Conservation (phyloP, 2,329 filamentous ascomycete genomes). For the Xylaria sp. region DNA sequence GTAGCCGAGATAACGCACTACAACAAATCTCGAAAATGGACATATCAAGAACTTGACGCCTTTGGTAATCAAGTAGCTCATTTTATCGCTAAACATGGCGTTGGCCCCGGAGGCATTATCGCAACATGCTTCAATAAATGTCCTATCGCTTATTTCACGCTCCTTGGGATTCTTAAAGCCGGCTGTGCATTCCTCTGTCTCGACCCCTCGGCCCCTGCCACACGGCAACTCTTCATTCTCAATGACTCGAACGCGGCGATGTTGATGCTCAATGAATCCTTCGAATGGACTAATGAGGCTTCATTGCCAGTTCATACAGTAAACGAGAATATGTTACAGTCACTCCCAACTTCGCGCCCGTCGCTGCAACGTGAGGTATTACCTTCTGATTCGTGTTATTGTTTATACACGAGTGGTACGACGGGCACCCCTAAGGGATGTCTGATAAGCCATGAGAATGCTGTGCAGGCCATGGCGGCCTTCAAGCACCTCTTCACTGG, state of each 20-base stretch:
- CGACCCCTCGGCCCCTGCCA: slow-evolving; percentile 76
- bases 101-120: slow-evolving; percentile 69
- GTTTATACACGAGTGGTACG: slow-evolving; percentile 87
- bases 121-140: slow-evolving; percentile 87
- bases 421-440: slow-evolving; percentile 90
- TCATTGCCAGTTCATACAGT: slow-evolving; percentile 50
- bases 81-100: slow-evolving; percentile 63
- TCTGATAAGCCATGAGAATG: slow-evolving; percentile 87
- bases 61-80: slow-evolving; percentile 79
- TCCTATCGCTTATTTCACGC: slow-evolving; percentile 83
- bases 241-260: slow-evolving; percentile 74
- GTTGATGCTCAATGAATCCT: slow-evolving; percentile 64
- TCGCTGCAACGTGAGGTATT: slow-evolving; percentile 50
- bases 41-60: slow-evolving; percentile 75
- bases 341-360: slow-evolving; percentile 33
- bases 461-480: slow-evolving; percentile 87
- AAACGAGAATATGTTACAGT: slow-evolving; percentile 48
- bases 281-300: slow-evolving; percentile 50
- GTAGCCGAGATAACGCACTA: slow-evolving; percentile 63
- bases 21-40: slow-evolving; percentile 70
- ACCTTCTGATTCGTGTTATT: slow-evolving; percentile 75
- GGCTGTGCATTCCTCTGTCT: slow-evolving; percentile 85
- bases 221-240: slow-evolving; percentile 81
- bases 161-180: slow-evolving; percentile 83
- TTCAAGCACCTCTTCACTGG: slow-evolving; percentile 81